Evolutionary conservation across 441 rosid genomes (phyloP).

Genomic region (Populus hybrid): DNA sequence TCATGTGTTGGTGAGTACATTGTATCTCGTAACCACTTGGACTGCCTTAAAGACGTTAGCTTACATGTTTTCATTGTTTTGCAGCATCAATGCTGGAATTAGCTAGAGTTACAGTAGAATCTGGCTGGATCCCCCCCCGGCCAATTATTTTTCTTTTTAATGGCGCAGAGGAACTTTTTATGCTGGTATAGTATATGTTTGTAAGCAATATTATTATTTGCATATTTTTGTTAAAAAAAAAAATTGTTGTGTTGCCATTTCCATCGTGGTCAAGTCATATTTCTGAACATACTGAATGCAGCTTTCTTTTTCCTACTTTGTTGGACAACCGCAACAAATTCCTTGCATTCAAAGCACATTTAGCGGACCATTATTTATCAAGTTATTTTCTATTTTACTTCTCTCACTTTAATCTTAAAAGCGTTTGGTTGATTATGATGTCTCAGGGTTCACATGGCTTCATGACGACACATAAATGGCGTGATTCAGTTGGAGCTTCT

Average conservation of each 20-base stretch:
- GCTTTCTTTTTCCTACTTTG: neutral
- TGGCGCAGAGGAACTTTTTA: slow-evolving; percentile 94
- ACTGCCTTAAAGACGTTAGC: slow-evolving; percentile 4
- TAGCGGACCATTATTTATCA: slow-evolving; percentile 2
- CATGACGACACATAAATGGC: slow-evolving; percentile 84
- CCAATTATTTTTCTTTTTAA: slow-evolving; percentile 93
- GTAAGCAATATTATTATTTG: slow-evolving; percentile 1
- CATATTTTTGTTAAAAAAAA: neutral
- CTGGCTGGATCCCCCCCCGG: slow-evolving; percentile 81
- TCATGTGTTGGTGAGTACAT: slow-evolving; percentile 85
- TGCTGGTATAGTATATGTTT: slow-evolving; percentile 52
- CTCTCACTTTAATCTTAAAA: slow-evolving; percentile 1
- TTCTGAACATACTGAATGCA: neutral
- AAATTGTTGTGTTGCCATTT: neutral
- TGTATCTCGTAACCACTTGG: slow-evolving; percentile 12
- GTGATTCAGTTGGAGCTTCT: slow-evolving; percentile 80
- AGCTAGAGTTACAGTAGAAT: slow-evolving; percentile 78
- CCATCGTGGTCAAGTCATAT: neutral
- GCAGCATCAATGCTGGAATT: slow-evolving; percentile 91
- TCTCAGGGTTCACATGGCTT: slow-evolving; percentile 96
- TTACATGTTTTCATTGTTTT: slow-evolving; percentile 14
- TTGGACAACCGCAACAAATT: slow-evolving; percentile 2
- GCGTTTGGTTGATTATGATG: slow-evolving; percentile 20
- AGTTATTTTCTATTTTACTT: slow-evolving; percentile 13
- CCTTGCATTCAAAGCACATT: neutral